Conservation (phyloP, 345 rosid species). For the Salix koriyanagi region DNA sequence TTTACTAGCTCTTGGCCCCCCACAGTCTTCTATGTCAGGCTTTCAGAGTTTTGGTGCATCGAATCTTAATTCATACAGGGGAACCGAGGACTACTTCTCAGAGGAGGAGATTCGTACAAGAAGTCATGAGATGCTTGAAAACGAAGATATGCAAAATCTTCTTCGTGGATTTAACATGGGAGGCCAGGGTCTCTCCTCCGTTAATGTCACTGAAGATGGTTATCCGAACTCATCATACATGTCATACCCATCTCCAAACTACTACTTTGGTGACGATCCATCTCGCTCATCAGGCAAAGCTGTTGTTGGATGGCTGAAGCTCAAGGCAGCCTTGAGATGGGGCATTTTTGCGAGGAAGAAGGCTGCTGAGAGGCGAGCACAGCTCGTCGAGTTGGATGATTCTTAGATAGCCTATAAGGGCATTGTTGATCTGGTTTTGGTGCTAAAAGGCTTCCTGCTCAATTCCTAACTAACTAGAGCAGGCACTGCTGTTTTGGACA, state of each 20-base stretch:
- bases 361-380: constrained; percentile 33
- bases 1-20: constrained; percentile 35
- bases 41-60: constrained; percentile 40
- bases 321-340: constrained; percentile 32
- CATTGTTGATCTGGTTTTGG: constrained; percentile 18
- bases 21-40: constrained; percentile 38
- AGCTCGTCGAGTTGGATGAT: constrained; percentile 24
- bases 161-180: constrained; percentile 28
- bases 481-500: background rate
- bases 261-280: constrained; percentile 20
- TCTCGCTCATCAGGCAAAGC: constrained; percentile 31
- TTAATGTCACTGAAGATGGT: constrained; percentile 17
- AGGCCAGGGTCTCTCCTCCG: constrained; percentile 12
- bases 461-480: background rate
- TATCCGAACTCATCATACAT: constrained; percentile 19
- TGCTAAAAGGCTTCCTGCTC: constrained; percentile 1
- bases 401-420: constrained; percentile 12
- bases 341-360: constrained; percentile 30
- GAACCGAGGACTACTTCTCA: constrained; percentile 17
- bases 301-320: constrained; percentile 33
- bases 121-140: constrained; percentile 35
- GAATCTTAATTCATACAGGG: constrained; percentile 34
- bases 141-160: constrained; percentile 30
- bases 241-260: constrained; percentile 14
- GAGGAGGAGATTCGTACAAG: constrained; percentile 30